Evolutionary conservation across 192 early-diverging fungal genomes (phyloP), one percentile per base, ranked within the genome.

Genomic region (Thoreauomyces humboldtii): DNA sequence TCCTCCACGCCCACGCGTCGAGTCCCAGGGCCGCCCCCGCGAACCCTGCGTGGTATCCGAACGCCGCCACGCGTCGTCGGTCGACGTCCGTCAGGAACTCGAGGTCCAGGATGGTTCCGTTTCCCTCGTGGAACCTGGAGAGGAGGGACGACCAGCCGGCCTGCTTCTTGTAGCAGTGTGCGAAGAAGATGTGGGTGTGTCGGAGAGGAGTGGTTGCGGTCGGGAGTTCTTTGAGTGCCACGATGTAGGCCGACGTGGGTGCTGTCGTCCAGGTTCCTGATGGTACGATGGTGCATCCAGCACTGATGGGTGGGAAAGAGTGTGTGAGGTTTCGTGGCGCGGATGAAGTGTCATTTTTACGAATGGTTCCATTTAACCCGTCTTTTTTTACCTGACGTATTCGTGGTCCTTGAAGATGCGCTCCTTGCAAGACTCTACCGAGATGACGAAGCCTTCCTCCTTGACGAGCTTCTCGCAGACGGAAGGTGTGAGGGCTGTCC

Each of bases 151-250:
- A 86, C 96, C 96, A 98, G 19, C 94, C 96, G 57, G 77, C 89
- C 76, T 98, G 96, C 63, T 83, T 76, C 85, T 98, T 98, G 85
- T 85, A 98, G 81, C 96, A 98, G 75, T 98, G 96, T 41, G 96
- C 96, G 75, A 98, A 98, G 84, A 95, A 94, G 68, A 98, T 95
- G 79, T 98, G 96, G 44, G 85, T 85, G 73, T 98, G 96, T 14
- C 84, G 74, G 22, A 98, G 85, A 46, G 96, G 91, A 37, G 83
- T 76, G 78, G 96, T 94, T 73, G 90, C 88, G 69, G 96, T 93
- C 29, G 96, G 94, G 24, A 98, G 84, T 73, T 98, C 96, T 85
- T 98, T 98, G 45, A 98, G 83, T 15, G 93, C 96, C 31, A 95
- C 84, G 69, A 98, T 91, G 67, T 92, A 95, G n/a, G 94, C 92